Conservation (phyloP, 1,139 yeast species). For the Protomyces macrosporus region DNA sequence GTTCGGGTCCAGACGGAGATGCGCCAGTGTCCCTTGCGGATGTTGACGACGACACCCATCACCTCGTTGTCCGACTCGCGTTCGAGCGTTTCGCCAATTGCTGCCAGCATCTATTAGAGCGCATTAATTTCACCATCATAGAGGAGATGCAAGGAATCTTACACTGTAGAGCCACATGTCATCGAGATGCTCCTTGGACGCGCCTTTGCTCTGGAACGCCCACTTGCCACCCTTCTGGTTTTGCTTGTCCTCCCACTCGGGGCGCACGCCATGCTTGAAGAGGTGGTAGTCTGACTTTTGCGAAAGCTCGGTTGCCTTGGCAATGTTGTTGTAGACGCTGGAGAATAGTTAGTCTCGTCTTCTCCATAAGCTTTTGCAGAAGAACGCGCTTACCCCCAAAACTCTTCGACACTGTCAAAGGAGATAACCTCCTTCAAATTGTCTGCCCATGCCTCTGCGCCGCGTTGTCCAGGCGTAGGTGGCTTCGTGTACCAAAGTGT, state of each 20-base stretch:
- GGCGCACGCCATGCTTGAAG: conserved; percentile 89
- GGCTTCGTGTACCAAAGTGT: conserved; percentile 98
- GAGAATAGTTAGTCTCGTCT: background rate
- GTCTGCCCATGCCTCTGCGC: conserved; percentile 74
- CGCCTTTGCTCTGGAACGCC: conserved; percentile 72
- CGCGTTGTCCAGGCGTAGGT: conserved; percentile 58
- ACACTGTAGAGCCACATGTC: conserved; percentile 68
- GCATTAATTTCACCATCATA: conserved; percentile 46
- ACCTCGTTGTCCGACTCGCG: conserved; percentile 55
- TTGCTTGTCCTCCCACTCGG: conserved; percentile 95
- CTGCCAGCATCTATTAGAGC: conserved; percentile 55
- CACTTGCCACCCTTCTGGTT: conserved; percentile 94
- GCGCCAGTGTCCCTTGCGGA: conserved; percentile 76
- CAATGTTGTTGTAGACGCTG: conserved; percentile 76
- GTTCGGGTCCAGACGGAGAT: conserved; percentile 92
- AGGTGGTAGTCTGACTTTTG: conserved; percentile 90
- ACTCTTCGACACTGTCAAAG: conserved; percentile 89
- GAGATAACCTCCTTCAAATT: conserved; percentile 89
- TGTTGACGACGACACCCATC: conserved; percentile 88
- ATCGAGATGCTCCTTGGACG: conserved; percentile 59
- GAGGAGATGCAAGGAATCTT: background rate
- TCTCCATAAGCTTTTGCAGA: background rate
- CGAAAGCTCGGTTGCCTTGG: conserved; percentile 87
- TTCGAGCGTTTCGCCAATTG: conserved; percentile 93
- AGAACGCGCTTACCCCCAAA: conserved; percentile 63